phyloP scores from a whole-genome alignment of 306 rosid species.

The Acacia confusa region DNA sequence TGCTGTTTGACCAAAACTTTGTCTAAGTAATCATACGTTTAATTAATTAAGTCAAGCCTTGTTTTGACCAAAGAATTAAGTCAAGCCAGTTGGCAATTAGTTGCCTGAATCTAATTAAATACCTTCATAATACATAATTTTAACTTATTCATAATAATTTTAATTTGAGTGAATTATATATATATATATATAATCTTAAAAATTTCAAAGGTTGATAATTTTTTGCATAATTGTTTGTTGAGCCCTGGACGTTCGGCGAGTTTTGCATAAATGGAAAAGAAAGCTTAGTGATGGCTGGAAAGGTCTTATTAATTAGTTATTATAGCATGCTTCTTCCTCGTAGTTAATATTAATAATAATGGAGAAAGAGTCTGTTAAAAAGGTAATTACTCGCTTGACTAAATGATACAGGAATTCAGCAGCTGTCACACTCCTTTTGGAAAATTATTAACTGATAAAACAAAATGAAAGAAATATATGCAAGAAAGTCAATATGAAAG shows the following conservation, averaged over 20 bases:
- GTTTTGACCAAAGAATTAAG: not conserved
- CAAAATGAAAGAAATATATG: not conserved
- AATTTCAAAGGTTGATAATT: no score
- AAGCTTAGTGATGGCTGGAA: not conserved
- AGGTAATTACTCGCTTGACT: conserved; percentile 17
- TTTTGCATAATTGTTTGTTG: no score
- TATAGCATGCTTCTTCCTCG: not conserved
- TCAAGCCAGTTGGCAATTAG: not conserved
- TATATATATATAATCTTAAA: no score
- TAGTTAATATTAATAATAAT: not conserved
- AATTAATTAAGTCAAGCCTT: not conserved
- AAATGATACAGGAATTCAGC: not conserved
- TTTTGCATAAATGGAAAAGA: not conserved
- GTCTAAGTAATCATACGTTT: not conserved
- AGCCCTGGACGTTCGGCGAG: not conserved
- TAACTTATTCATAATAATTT: no score
- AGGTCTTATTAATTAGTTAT: not conserved
- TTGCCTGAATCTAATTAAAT: not conserved
- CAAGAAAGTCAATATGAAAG: conserved; percentile 9
- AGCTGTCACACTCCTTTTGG: conserved; percentile 18
- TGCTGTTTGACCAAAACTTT: not conserved
- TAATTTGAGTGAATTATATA: no score
- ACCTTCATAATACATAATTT: not conserved
- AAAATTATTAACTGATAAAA: not conserved
- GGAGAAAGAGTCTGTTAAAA: not conserved